Percentiles rank a stretch among this genome's conserved stretches.
These are phyloP conservation scores for Wickerhamomyces mucosus DNA, from an alignment of 805 yeast genomes.

Conservation along the genomic window DNA sequence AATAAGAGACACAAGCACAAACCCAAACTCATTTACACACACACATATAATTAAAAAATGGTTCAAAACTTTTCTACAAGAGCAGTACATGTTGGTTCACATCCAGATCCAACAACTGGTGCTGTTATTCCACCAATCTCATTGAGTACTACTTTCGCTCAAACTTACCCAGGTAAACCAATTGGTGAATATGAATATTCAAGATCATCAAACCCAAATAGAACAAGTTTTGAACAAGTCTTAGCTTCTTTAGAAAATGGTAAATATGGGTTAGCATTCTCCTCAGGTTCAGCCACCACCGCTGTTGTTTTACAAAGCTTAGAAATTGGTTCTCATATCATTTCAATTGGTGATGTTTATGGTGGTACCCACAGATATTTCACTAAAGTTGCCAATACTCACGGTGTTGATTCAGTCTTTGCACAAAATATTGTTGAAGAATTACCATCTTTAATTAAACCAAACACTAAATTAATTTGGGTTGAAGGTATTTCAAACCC, in stretches of 20 bases:
- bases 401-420: slow-evolving; percentile 63
- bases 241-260: slow-evolving; percentile 75
- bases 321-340: slow-evolving; percentile 62
- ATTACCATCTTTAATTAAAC: slow-evolving; percentile 42
- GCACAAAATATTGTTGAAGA: slow-evolving; percentile 56
- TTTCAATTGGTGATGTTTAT: slow-evolving; percentile 78
- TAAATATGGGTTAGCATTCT: slow-evolving; percentile 63
- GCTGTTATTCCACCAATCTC: slow-evolving; percentile 84
- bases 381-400: slow-evolving; percentile 74
- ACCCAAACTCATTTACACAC: too few species aligned
- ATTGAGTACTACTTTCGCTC: slow-evolving; percentile 79
- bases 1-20: too few species aligned
- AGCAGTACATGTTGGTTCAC: slow-evolving; percentile 80
- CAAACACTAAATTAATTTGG: slow-evolving; percentile 73
- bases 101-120: slow-evolving; percentile 64
- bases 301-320: slow-evolving; percentile 68
- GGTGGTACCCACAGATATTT: slow-evolving; percentile 91
- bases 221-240: slow-evolving; percentile 70
- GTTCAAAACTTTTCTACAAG: slow-evolving; percentile 53
- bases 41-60: background rate
- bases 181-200: slow-evolving; percentile 77
- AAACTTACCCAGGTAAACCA: slow-evolving; percentile 67
- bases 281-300: slow-evolving; percentile 83
- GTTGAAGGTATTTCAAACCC: slow-evolving; percentile 87
- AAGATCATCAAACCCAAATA: slow-evolving; percentile 79